Evolutionary conservation across 768 basidiomycete genomes (phyloP).

Genomic region (Gyrodon lividus): DNA sequence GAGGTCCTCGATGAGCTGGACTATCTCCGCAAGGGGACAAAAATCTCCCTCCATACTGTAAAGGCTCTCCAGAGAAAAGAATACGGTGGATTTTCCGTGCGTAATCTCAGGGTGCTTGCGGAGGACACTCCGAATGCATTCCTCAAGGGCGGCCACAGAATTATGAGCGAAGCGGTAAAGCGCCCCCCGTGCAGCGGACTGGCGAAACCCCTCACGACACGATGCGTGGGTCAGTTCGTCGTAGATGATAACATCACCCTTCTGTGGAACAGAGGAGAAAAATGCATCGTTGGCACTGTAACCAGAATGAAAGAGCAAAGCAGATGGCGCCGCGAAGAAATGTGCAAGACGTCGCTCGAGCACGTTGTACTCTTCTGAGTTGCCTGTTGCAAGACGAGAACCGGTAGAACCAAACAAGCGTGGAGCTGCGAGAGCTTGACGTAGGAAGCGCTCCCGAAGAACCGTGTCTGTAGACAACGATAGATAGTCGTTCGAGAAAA

Average conservation of each 20-base stretch:
- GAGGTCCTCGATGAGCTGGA: constrained; percentile 36
- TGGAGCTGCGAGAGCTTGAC: constrained; percentile 22
- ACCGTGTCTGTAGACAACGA: constrained; percentile 38
- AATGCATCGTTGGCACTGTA: constrained; percentile 54
- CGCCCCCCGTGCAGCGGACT: constrained; percentile 24
- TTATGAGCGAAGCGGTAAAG: constrained; percentile 46
- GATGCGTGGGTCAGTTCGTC: constrained; percentile 56
- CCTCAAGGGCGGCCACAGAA: constrained; percentile 33
- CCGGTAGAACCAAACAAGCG: constrained; percentile 47
- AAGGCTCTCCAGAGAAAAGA: constrained; percentile 51
- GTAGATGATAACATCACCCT: constrained; percentile 46
- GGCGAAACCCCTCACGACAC: constrained; percentile 50
- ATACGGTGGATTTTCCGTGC: constrained; percentile 35
- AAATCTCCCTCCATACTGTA: constrained; percentile 67
- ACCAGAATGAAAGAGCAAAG: constrained; percentile 53
- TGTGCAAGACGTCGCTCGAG: constrained; percentile 10
- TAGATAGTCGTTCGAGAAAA: constrained; percentile 53
- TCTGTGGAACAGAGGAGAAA: constrained; percentile 44
- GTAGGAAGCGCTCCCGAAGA: constrained; percentile 34
- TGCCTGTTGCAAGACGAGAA: constrained; percentile 46
- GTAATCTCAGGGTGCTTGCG: constrained; percentile 21
- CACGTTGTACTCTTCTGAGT: constrained; percentile 21
- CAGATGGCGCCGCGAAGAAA: constrained; percentile 33
- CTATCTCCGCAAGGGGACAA: constrained; percentile 43
- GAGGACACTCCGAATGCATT: constrained; percentile 27